Base-by-base conservation (phyloP, 2,329 filamentous ascomycete genomes). In the Pyrenophora tritici-repentis region DNA sequence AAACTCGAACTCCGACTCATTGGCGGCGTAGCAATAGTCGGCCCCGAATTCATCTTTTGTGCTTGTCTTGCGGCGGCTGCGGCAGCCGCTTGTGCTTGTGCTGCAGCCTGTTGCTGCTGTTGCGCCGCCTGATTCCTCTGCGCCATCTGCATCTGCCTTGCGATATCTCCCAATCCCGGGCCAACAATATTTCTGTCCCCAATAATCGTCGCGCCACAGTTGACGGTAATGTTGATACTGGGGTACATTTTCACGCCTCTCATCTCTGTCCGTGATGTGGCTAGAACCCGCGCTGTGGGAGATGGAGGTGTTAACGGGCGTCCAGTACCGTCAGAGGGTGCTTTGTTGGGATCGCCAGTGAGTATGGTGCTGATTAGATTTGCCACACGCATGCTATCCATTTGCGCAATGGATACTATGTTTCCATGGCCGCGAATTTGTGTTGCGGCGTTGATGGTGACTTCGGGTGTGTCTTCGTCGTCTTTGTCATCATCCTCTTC, bases 131-230 rank as follows among this genome's bases (percentile, higher is more conserved):
- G 60, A 29, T 62, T 66, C 41, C 62, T 52, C 53, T 68, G 66
- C 48, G 64, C 63, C 32, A 67, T 42, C 37, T 69, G 66, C 61
- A 72, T 67, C 36, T 71, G 66, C 9, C 63, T 50, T 12, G 68
- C 70, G n/a, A 72, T 64, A 31, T 72, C 70, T 6, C 66, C 67
- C 3, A 73, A 38, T 0, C 63, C 66, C 4, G 68, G 69, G 3
- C 70, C 68, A 2, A 73, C 69, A 20, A 73, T 70, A 38, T 73
- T 73, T 12, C 67, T 56, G 42, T 73, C 69, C 1, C 70, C 70
- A 16, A 71, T 59, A 2, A 73, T 60, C 9, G 69, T 73, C 24
- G 67, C 64, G 47, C 68, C 68, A 45, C 70, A 73, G 45, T 71
- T 69, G 13, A 73, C 53, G 1, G 63, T 71, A 48, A 73, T 67